Conservation (phyloP, 495 filamentous ascomycete genomes). For the Hapsidospora chrysogenum region DNA sequence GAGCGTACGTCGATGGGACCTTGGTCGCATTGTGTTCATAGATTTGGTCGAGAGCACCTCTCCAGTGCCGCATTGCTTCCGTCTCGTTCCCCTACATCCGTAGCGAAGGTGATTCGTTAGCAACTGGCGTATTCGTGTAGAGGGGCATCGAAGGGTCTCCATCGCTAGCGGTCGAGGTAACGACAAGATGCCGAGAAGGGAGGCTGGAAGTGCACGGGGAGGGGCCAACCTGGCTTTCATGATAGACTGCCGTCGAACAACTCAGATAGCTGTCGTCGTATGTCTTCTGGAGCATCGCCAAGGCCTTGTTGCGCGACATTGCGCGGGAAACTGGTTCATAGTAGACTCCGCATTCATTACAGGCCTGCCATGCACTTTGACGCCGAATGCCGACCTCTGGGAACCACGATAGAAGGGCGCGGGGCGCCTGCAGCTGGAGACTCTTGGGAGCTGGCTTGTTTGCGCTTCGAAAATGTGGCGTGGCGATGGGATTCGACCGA, state of each 20-base stretch:
- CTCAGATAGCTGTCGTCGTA: constrained; percentile 92
- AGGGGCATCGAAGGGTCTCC: constrained; percentile 4
- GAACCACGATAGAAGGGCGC: too few species aligned
- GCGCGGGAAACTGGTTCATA: too few species aligned
- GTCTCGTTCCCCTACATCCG: constrained; percentile 78
- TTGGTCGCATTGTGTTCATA: constrained; percentile 72
- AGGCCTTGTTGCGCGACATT: constrained; percentile 69
- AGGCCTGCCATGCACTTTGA: too few species aligned
- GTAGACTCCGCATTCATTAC: too few species aligned
- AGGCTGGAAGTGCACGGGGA: not conserved
- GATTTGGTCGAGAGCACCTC: constrained; percentile 76
- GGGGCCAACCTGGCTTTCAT: constrained; percentile 60
- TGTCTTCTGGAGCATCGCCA: constrained; percentile 81
- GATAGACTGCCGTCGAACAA: constrained; percentile 90
- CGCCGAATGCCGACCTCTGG: too few species aligned
- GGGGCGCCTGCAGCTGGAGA: too few species aligned
- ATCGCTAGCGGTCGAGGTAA: constrained; percentile 2
- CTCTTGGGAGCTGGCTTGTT: too few species aligned
- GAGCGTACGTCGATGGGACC: constrained; percentile 48
- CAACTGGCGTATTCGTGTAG: too few species aligned
- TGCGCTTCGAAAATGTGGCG: too few species aligned
- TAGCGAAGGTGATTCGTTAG: too few species aligned
- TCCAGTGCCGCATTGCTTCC: constrained; percentile 88
- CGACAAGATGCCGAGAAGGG: not conserved
- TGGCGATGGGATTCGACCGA: too few species aligned